phyloP scores from a whole-genome alignment of 768 basidiomycete genomes.

The Tricholoma matsutake region DNA sequence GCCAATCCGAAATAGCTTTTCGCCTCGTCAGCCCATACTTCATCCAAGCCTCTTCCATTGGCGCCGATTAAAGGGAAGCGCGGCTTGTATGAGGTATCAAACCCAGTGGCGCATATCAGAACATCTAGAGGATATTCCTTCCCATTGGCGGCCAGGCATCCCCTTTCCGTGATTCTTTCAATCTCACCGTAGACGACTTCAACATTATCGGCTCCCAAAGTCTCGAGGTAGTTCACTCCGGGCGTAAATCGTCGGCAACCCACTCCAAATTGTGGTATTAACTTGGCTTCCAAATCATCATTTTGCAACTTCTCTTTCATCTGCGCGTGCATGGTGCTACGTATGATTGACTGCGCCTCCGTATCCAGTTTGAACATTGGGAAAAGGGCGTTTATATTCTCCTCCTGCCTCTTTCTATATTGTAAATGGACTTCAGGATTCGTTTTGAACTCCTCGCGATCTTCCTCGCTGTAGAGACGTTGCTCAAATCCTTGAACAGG shows the following conservation, averaged over 20 bases:
- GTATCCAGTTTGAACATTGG: constrained; percentile 29
- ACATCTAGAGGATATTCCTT: too few species aligned
- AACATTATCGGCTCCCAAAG: constrained; percentile 28
- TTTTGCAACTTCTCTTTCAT: constrained; percentile 42
- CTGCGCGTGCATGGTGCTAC: constrained; percentile 22
- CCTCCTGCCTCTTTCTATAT: constrained; percentile 42
- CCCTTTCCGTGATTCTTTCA: constrained; percentile 25
- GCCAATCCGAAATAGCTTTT: too few species aligned
- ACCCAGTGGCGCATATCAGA: constrained; percentile 38
- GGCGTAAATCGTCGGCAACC: constrained; percentile 36
- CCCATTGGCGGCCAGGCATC: constrained; percentile 26
- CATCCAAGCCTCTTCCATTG: constrained; percentile 22
- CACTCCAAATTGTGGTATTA: constrained; percentile 33
- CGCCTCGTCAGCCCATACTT: constrained; percentile 31
- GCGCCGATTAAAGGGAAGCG: constrained; percentile 31
- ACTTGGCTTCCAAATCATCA: constrained; percentile 39
- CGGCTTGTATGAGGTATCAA: constrained; percentile 32
- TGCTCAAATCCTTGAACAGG: constrained; percentile 24
- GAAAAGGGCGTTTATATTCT: constrained; percentile 33
- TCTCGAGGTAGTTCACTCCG: constrained; percentile 32
- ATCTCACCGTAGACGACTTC: constrained; percentile 29
- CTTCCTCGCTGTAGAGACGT: constrained; percentile 37
- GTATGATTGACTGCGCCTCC: constrained; percentile 28
- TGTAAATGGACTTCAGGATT: constrained; percentile 37
- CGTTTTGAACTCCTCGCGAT: constrained; percentile 34